Evolutionary conservation across 805 yeast species (phyloP).

Genomic region (Cyberlindnera meyerae): DNA sequence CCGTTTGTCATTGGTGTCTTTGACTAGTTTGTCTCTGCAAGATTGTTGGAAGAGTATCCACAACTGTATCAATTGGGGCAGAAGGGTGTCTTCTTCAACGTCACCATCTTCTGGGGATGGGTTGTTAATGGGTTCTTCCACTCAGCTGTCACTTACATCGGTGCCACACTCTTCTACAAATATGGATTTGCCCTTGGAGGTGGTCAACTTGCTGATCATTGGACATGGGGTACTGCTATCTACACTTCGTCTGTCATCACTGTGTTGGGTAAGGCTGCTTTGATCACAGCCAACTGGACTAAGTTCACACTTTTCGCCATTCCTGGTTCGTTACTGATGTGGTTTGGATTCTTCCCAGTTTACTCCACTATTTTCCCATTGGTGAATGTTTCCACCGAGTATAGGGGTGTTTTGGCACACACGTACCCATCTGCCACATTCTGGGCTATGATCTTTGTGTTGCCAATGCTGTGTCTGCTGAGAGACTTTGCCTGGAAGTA

Average conservation of each 20-base stretch:
- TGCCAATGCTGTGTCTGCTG: conserved; percentile 71
- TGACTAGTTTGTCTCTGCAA: conserved; percentile 92
- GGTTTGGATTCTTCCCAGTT: conserved; percentile 84
- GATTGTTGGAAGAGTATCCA: conserved; percentile 87
- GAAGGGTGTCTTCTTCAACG: conserved; percentile 81
- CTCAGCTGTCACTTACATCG: conserved; percentile 76
- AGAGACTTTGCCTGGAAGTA: conserved; percentile 95
- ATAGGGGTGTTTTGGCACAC: conserved; percentile 70
- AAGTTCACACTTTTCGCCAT: conserved; percentile 87
- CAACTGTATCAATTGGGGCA: conserved; percentile 91
- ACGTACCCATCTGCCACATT: conserved; percentile 74
- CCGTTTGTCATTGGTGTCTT: conserved; percentile 95
- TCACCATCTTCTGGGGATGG: conserved; percentile 96
- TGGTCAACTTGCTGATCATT: conserved; percentile 78
- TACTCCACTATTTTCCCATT: conserved; percentile 84
- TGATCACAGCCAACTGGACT: conserved; percentile 91
- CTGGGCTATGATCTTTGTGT: conserved; percentile 77
- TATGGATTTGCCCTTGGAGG: conserved; percentile 59
- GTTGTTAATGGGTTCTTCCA: conserved; percentile 92
- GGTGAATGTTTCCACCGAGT: conserved; percentile 77
- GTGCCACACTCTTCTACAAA: conserved; percentile 62
- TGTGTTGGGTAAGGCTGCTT: conserved; percentile 91
- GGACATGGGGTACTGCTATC: conserved; percentile 93
- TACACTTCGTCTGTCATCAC: conserved; percentile 85
- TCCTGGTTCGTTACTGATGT: conserved; percentile 84